Evolutionary conservation across 1,139 yeast species (phyloP).

Genomic region (Diutina scorzettiae): DNA sequence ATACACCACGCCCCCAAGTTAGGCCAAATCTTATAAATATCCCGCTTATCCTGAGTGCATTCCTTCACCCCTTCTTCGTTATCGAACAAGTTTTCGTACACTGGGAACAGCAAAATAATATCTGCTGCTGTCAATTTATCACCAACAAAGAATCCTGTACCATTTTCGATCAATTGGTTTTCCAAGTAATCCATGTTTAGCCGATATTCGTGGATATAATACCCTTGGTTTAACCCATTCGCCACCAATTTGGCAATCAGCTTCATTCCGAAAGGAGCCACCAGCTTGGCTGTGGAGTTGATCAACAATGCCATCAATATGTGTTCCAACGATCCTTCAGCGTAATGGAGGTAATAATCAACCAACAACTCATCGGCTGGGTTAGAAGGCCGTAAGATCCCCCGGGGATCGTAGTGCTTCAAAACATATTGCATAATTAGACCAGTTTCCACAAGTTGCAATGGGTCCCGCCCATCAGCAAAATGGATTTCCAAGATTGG

Average conservation of each 20-base stretch:
- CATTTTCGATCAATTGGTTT: conserved; percentile 22
- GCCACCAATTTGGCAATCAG: conserved; percentile 10
- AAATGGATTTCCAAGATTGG: conserved; percentile 40
- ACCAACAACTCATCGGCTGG: conserved; percentile 10
- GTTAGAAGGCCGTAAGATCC: conserved; percentile 7
- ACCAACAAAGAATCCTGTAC: conserved; percentile 42
- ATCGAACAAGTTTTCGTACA: conserved; percentile 30
- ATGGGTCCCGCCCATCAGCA: conserved; percentile 25
- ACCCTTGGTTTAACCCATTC: conserved; percentile 11
- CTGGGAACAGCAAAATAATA: conserved; percentile 36
- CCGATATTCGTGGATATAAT: conserved; percentile 10
- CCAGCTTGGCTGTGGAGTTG: conserved; percentile 10
- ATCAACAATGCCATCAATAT: conserved; percentile 10
- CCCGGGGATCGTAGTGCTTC: conserved; percentile 9
- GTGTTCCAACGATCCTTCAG: conserved; percentile 12
- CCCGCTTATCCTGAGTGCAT: conserved; percentile 21
- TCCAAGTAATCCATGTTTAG: conserved; percentile 25
- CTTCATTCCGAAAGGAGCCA: conserved; percentile 10
- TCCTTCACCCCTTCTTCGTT: conserved; percentile 26
- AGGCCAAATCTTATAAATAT: conserved; percentile 21
- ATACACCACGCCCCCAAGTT: conserved; percentile 26
- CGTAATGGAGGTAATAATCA: conserved; percentile 11
- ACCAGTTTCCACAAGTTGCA: conserved; percentile 11
- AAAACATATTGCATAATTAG: conserved; percentile 10
- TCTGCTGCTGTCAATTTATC: conserved; percentile 49